These are phyloP conservation scores for Cucurbita ficifolia DNA, from an alignment of 306 rosid genomes.

Conservation along the genomic window DNA sequence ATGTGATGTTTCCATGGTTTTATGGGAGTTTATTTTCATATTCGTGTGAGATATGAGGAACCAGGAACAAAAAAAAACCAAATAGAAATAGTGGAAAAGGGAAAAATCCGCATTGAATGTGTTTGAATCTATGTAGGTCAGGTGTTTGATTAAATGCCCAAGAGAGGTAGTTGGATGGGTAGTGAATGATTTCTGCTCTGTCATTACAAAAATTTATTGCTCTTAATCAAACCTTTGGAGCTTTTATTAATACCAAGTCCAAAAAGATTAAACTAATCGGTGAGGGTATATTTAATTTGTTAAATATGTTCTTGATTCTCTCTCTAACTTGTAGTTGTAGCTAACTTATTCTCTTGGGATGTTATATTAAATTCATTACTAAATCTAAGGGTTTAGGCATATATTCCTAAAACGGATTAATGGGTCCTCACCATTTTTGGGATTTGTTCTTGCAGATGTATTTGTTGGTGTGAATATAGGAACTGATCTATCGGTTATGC, in stretches of 20 bases:
- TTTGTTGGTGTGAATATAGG: conserved; percentile 77
- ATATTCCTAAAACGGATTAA: not conserved
- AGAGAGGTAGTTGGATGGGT: not conserved
- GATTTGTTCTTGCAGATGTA: conserved; percentile 41
- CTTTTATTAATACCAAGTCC: not conserved
- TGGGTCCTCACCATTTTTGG: not conserved
- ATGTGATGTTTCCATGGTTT: not conserved
- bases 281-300: not conserved
- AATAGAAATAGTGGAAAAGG: not conserved
- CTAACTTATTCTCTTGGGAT: not conserved
- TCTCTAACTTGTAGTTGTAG: not conserved
- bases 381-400: not conserved
- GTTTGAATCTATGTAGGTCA: not conserved
- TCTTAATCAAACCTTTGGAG: not conserved
- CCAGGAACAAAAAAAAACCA: not conserved
- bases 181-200: not conserved
- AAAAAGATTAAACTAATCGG: not conserved
- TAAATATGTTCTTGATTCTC: not conserved
- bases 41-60: not conserved
- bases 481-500: conserved; percentile 69
- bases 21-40: not conserved
- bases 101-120: not conserved
- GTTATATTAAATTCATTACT: not conserved
- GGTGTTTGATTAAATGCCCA: not conserved
- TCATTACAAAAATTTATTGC: not conserved